Percentiles rank a stretch among this genome's conserved stretches.
These are phyloP conservation scores for Angophora floribunda DNA, from an alignment of 345 rosid species.

Conservation along the genomic window DNA sequence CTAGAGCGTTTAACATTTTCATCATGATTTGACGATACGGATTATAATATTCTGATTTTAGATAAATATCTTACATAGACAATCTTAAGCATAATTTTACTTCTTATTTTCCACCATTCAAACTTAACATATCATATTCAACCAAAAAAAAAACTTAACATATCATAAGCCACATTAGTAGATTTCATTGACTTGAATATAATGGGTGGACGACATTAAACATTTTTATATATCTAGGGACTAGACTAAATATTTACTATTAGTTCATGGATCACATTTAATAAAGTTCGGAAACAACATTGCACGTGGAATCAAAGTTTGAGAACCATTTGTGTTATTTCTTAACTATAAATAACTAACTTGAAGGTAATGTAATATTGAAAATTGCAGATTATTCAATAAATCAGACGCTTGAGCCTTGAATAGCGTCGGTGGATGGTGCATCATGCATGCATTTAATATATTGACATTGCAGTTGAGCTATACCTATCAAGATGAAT, in stretches of 20 bases:
- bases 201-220: not conserved
- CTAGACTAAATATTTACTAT: not conserved
- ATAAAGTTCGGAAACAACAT: accelerated
- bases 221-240: not conserved
- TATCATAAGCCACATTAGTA: not conserved
- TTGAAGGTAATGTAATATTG: not conserved
- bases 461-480: not conserved
- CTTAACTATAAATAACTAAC: not conserved
- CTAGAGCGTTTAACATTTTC: not conserved
- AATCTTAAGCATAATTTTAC: not conserved
- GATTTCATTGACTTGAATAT: not conserved
- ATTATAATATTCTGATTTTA: not conserved
- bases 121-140: not conserved
- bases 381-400: not conserved
- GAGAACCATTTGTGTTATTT: not conserved
- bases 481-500: not conserved
- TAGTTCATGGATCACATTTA: not conserved
- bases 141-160: not conserved
- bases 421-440: not conserved
- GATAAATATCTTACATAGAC: not conserved
- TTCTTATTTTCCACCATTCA: not conserved
- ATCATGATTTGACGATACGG: not conserved
- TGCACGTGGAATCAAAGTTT: accelerated
- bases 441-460: not conserved
- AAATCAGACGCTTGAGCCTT: not conserved